Percentiles rank a stretch among this genome's conserved stretches.
phyloP scores from a whole-genome alignment of 129 eudicot species.

The Deinandra increscens region DNA sequence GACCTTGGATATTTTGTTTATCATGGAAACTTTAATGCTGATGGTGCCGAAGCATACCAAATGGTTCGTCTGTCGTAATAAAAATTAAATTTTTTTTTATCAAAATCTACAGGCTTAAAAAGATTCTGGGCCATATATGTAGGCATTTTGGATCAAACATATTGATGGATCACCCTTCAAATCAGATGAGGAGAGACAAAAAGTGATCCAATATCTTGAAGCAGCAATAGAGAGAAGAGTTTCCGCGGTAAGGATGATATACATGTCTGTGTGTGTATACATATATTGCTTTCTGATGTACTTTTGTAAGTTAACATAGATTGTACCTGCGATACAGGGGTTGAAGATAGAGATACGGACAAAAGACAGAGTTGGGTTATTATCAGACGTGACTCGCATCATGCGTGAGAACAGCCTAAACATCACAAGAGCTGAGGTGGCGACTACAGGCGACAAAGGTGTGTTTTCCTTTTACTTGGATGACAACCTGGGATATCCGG shows the following conservation, averaged over 20 bases:
- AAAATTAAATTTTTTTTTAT: not conserved
- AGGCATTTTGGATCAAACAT: conserved; percentile 7
- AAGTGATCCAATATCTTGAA: conserved; percentile 7
- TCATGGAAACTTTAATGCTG: conserved; percentile 8
- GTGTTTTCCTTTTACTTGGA: conserved; percentile 61
- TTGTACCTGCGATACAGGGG: not conserved
- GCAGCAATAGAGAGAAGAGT: conserved; percentile 12
- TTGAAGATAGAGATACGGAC: conserved; percentile 10
- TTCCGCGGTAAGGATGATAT: conserved; percentile 2
- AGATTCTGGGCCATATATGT: not conserved
- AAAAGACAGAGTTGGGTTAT: conserved; percentile 56
- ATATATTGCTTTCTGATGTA: not conserved
- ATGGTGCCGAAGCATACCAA: not conserved
- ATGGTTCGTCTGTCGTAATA: conserved; percentile 2
- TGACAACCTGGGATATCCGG: conserved; percentile 68
- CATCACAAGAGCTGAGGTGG: conserved; percentile 65
- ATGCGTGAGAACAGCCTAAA: conserved; percentile 75
- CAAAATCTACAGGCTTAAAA: not conserved
- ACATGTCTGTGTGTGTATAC: not conserved
- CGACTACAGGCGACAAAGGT: conserved; percentile 65
- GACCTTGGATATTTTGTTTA: conserved; percentile 4
- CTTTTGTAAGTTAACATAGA: not conserved
- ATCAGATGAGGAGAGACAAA: conserved; percentile 9
- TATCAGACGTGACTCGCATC: conserved; percentile 67
- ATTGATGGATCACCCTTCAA: conserved; percentile 5